Evolutionary conservation across 1,284 basidiomycete genomes (phyloP).

Genomic region (Entoloma clypeatum): DNA sequence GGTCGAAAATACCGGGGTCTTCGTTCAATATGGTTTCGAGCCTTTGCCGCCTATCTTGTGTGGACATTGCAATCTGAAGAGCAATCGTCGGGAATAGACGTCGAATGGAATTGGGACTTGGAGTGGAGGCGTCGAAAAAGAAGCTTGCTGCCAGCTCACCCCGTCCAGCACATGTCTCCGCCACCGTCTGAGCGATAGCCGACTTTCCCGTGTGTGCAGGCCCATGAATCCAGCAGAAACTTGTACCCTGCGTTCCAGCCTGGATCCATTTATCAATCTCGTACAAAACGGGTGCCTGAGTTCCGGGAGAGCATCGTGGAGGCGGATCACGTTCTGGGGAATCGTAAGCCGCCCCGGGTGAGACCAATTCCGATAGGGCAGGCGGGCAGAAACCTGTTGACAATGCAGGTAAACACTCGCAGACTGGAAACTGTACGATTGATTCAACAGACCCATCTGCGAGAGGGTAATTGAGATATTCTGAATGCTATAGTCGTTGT

Average conservation of each 20-base stretch:
- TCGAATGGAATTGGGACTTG: not conserved
- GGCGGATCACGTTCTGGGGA: constrained; percentile 10
- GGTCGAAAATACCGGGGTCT: too few relatives aligned
- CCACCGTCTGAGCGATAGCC: not conserved
- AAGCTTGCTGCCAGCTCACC: not conserved
- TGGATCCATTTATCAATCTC: constrained; percentile 7
- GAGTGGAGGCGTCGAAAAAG: not conserved
- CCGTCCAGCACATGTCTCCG: not conserved
- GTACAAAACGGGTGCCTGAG: constrained; percentile 7
- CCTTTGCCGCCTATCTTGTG: too few relatives aligned
- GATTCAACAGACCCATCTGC: too few relatives aligned
- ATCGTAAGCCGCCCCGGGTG: constrained; percentile 10
- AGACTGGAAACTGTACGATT: too few relatives aligned
- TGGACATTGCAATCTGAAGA: too few relatives aligned
- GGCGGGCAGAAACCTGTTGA: too few relatives aligned
- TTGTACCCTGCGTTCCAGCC: not conserved
- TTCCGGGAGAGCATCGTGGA: constrained; percentile 13
- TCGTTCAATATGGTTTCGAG: too few relatives aligned
- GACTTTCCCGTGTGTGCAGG: constrained; percentile 3
- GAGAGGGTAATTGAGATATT: too few relatives aligned
- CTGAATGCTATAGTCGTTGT: too few relatives aligned
- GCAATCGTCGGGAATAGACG: too few relatives aligned
- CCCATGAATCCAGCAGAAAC: constrained; percentile 4
- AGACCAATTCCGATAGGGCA: not conserved
- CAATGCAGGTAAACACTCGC: too few relatives aligned